Percentiles rank a stretch among this genome's conserved stretches.
phyloP scores from a whole-genome alignment of 1,284 basidiomycete species.

The Pseudozyma sp. region DNA sequence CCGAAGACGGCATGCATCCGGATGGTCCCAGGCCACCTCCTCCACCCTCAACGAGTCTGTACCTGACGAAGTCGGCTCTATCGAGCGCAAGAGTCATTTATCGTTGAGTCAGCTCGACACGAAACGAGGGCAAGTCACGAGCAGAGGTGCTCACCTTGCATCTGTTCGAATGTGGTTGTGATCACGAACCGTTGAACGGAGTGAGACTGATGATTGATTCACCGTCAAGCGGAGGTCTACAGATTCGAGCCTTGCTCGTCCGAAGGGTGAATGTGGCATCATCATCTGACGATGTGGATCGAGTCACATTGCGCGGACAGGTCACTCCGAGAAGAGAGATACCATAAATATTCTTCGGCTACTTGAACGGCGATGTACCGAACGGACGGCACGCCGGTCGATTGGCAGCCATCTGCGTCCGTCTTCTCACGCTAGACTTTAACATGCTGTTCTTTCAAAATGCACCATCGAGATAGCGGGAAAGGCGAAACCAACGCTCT shows the following conservation, averaged over 20 bases:
- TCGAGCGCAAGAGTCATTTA: too few relatives aligned
- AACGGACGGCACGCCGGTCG: too few relatives aligned
- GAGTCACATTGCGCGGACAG: too few relatives aligned
- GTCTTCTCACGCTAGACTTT: background rate
- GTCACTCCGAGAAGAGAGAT: background rate
- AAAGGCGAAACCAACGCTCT: too few relatives aligned
- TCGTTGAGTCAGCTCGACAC: background rate
- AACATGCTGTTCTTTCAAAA: too few relatives aligned
- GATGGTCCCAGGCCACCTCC: slow-evolving; percentile 26
- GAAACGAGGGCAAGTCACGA: background rate
- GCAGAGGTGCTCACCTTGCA: background rate
- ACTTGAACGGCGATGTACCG: slow-evolving; percentile 13
- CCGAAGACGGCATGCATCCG: slow-evolving; percentile 27
- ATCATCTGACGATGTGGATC: too few relatives aligned
- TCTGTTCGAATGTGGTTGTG: background rate
- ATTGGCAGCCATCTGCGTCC: background rate
- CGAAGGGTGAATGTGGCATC: too few relatives aligned
- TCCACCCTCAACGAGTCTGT: slow-evolving; percentile 11
- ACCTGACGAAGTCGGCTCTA: background rate
- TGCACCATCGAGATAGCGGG: too few relatives aligned
- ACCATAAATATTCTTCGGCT: slow-evolving; percentile 1
- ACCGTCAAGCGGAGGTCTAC: too few relatives aligned
- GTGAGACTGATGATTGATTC: too few relatives aligned
- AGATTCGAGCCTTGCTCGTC: too few relatives aligned
- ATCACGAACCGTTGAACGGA: too few relatives aligned